phyloP scores from a whole-genome alignment of 1,139 yeast genomes.

The Hemisphaericaspora subhashii region DNA sequence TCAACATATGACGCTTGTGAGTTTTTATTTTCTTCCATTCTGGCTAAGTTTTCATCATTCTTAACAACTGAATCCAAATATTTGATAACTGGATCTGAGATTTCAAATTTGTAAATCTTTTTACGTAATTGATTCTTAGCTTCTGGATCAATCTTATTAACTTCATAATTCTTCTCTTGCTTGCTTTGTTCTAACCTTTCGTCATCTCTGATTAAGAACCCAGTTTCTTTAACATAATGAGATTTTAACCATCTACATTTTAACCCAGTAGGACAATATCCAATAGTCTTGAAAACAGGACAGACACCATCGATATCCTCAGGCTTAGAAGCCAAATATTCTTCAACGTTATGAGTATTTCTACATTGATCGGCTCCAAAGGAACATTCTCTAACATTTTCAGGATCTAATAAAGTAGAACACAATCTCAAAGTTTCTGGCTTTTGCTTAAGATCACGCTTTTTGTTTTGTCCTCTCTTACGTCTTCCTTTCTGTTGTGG shows the following conservation, averaged over 20 bases:
- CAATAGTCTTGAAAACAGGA: constrained; percentile 80
- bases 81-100: constrained; percentile 54
- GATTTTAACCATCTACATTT: constrained; percentile 88
- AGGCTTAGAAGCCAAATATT: constrained; percentile 65
- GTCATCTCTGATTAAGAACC: constrained; percentile 44
- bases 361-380: constrained; percentile 75
- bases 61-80: constrained; percentile 53
- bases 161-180: constrained; percentile 47
- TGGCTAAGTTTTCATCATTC: constrained; percentile 36
- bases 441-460: constrained; percentile 72
- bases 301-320: constrained; percentile 73
- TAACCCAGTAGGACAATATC: constrained; percentile 88
- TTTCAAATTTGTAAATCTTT: constrained; percentile 57
- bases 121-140: constrained; percentile 60
- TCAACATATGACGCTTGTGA: constrained; percentile 56
- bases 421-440: constrained; percentile 71
- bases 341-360: constrained; percentile 70
- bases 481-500: constrained; percentile 42
- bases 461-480: constrained; percentile 85
- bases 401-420: constrained; percentile 57
- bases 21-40: constrained; percentile 33
- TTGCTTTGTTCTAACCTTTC: constrained; percentile 37
- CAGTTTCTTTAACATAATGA: constrained; percentile 58
- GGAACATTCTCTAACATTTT: constrained; percentile 49
- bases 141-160: constrained; percentile 60